These are phyloP conservation scores for Lonicera japonica DNA, from an alignment of 129 eudicot genomes.

Conservation along the genomic window DNA sequence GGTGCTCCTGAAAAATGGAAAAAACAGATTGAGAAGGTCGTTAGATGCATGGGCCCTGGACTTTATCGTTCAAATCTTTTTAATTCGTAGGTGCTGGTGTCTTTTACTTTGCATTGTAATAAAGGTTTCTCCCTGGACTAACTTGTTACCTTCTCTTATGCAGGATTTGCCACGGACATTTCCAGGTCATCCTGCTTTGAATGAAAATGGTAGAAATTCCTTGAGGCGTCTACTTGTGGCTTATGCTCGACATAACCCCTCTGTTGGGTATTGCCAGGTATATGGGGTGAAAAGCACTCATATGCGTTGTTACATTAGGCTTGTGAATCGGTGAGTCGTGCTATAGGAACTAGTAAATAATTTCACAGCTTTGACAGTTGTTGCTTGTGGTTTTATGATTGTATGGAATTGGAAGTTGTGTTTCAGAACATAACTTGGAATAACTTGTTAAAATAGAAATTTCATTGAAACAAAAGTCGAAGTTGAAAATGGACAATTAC, in stretches of 20 bases:
- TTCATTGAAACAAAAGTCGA: too few relatives aligned
- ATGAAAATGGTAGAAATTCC: slow-evolving; percentile 82
- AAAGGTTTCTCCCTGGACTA: slow-evolving; percentile 20
- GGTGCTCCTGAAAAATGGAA: slow-evolving; percentile 57
- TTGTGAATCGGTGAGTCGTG: neutral
- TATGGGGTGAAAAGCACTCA: slow-evolving; percentile 3
- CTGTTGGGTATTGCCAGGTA: slow-evolving; percentile 99
- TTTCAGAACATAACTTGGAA: too few relatives aligned
- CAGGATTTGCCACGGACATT: slow-evolving; percentile 96
- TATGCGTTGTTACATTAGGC: neutral
- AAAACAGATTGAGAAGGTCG: slow-evolving; percentile 99
- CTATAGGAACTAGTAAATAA: neutral
- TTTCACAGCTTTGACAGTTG: too few relatives aligned
- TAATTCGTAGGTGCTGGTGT: slow-evolving; percentile 58
- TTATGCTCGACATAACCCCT: slow-evolving; percentile 87
- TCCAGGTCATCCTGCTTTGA: slow-evolving; percentile 98
- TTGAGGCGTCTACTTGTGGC: slow-evolving; percentile 85
- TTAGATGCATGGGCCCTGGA: slow-evolving; percentile 62
- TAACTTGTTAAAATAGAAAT: too few relatives aligned
- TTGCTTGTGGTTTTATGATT: too few relatives aligned
- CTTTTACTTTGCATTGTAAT: slow-evolving; percentile 31
- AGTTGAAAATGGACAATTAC: too few relatives aligned
- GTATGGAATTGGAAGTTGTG: too few relatives aligned
- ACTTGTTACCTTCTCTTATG: slow-evolving; percentile 17
- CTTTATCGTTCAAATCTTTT: slow-evolving; percentile 51